phyloP scores from a whole-genome alignment of 495 filamentous ascomycete genomes.

The Penicillium lividum region DNA sequence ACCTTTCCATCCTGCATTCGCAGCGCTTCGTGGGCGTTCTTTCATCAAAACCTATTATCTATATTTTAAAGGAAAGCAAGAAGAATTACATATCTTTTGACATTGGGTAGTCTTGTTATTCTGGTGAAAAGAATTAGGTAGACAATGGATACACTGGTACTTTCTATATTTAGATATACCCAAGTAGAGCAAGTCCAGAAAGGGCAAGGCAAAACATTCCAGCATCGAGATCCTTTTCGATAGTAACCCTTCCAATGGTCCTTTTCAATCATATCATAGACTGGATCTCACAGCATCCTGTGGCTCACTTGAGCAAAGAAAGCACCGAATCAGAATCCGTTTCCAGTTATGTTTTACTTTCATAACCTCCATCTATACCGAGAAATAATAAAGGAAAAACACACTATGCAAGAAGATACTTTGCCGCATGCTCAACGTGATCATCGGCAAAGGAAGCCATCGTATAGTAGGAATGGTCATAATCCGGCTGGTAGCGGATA shows the following conservation, averaged over 20 bases:
- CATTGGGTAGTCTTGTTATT: background rate
- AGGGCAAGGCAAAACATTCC: no score
- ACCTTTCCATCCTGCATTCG: constrained; percentile 13
- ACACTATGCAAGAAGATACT: constrained; percentile 67
- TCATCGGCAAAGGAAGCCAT: constrained; percentile 87
- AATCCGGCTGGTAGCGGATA: constrained; percentile 84
- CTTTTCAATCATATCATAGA: constrained; percentile 16
- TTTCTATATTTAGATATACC: background rate
- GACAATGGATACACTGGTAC: background rate
- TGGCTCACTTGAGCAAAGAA: constrained; percentile 22
- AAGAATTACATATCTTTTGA: background rate
- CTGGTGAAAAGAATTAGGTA: background rate
- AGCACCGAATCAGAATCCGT: constrained; percentile 24
- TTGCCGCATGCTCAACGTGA: constrained; percentile 88
- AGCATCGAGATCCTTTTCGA: no score
- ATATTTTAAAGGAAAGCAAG: background rate
- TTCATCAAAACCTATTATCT: background rate
- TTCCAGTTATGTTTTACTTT: constrained; percentile 3
- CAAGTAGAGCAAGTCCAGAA: background rate
- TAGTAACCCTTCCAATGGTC: background rate
- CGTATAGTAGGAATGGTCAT: constrained; percentile 96
- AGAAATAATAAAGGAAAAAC: constrained; percentile 29
- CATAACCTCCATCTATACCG: constrained; percentile 9
- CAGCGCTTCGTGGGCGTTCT: constrained; percentile 18
- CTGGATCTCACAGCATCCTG: constrained; percentile 14